Percentiles rank a stretch among this genome's conserved stretches.
These are phyloP conservation scores for Rhodomyrtus psidioides DNA, from an alignment of 441 rosid genomes.

Conservation along the genomic window DNA sequence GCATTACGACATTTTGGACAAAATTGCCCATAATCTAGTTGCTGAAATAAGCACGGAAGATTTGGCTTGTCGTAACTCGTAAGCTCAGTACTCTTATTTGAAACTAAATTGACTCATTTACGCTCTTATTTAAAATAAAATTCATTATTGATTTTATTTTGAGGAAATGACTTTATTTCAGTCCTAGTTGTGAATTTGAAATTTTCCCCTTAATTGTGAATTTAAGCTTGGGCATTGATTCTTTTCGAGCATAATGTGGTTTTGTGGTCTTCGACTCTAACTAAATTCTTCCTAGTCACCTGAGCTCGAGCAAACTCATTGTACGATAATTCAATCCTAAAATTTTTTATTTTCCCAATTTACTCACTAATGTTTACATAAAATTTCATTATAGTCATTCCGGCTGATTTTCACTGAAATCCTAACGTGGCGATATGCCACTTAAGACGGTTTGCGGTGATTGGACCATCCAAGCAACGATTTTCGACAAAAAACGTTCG, in stretches of 20 bases:
- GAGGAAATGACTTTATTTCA: background rate
- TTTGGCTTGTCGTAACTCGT: background rate
- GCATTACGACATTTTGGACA: background rate
- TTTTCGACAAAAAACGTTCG: accelerated
- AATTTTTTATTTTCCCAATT: background rate
- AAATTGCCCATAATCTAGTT: background rate
- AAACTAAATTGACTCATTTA: background rate
- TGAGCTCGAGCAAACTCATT: background rate
- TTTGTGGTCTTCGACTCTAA: background rate
- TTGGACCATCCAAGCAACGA: accelerated
- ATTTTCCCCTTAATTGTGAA: background rate
- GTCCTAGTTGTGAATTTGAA: background rate
- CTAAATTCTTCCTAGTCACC: background rate
- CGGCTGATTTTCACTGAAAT: accelerated
- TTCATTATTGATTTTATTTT: background rate
- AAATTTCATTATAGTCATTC: background rate
- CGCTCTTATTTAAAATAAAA: background rate
- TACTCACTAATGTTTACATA: accelerated
- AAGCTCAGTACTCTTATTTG: background rate
- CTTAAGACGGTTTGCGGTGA: accelerated
- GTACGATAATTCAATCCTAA: accelerated
- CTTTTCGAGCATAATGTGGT: background rate
- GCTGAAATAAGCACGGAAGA: background rate
- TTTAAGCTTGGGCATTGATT: background rate
- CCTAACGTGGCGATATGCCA: accelerated